Evolutionary conservation across 345 rosid genomes (phyloP), one percentile per base, ranked within the genome.

Genomic region (Eucalyptus cladocalyx): DNA sequence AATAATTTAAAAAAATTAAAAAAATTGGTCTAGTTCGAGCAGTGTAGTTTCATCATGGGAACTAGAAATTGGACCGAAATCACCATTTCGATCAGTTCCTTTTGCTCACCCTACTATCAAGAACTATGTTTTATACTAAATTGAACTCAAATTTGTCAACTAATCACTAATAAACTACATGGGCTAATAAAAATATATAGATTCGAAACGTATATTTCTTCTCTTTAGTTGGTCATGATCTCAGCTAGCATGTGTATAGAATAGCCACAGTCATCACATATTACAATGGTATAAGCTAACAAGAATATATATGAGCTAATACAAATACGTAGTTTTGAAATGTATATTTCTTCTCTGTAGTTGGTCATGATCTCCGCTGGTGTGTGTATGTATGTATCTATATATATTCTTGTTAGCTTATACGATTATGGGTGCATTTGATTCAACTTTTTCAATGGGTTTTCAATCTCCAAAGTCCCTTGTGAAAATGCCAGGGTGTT

Each of bases 401-500:
- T 16, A 16, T 8, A 67, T 15, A 8, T 18, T 17, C 26, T 72
- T 34, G 81, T 10, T 18, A 18, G 43, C 26, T 72, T 34, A 72
- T 72, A 72, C 4, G 5, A 19, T 72, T 18, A 34, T 50, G 19
- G 8, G 8, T 50, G 3, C 1, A 0, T 50, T 50, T 50, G 3
- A 7, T 50, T 50, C 53, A 50, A 50, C 19, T 50, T 16, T 50
- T 50, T 6, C 19, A 50, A 16, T 16, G 7, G 8, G 19, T 1
- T 50, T 50, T 50, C 0, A 50, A 3, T 50, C 0, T 50, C 19
- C 3, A 50, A 50, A 50, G 1, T 0, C 53, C 53, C 19, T 50
- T 50, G 2, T 0, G 0, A 17, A 50, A 50, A 50, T 50, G 1
- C 19, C 0, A 0, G 3, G 7, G 18, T 49, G 18, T 5, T 50